Conservation (phyloP, 2,329 filamentous ascomycete genomes). For the Biscogniauxia marginata region DNA sequence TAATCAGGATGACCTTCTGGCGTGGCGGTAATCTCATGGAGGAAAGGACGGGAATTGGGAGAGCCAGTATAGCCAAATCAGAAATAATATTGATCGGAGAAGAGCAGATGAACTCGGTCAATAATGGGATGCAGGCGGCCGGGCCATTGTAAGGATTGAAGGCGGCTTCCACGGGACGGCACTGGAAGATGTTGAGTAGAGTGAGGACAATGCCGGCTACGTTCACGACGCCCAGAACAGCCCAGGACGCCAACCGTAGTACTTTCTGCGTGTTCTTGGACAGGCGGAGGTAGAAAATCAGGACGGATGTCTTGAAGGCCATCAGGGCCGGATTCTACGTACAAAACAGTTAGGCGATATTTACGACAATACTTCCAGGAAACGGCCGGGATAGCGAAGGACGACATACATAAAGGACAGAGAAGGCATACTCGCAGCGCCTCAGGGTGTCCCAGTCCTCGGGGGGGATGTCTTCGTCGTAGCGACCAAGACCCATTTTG, state of each 20-base stretch:
- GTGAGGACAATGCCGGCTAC: conserved; percentile 75
- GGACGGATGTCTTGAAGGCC: conserved; percentile 88
- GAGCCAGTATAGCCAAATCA: conserved; percentile 80
- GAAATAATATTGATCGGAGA: conserved; percentile 91
- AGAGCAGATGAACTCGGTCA: conserved; percentile 68
- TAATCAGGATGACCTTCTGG: conserved; percentile 82
- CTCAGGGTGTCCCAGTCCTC: conserved; percentile 53
- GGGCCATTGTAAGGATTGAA: conserved; percentile 48
- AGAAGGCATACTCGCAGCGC: conserved; percentile 62
- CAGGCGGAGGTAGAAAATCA: conserved; percentile 84
- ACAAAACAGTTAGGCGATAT: conserved; percentile 16
- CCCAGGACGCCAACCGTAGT: conserved; percentile 79
- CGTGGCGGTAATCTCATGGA: conserved; percentile 79
- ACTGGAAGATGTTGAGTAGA: conserved; percentile 85
- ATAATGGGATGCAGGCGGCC: conserved; percentile 52
- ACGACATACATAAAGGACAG: conserved; percentile 56
- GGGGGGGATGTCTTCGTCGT: conserved; percentile 58
- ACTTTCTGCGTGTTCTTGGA: conserved; percentile 74
- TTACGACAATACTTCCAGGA: not conserved
- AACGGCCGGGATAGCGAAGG: conserved; percentile 4
- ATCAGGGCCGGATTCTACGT: conserved; percentile 84
- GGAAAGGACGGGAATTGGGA: conserved; percentile 86
- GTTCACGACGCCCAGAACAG: conserved; percentile 75
- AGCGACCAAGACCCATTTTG: conserved; percentile 64
- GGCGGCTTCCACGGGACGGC: conserved; percentile 68